Evolutionary conservation across 306 rosid genomes (phyloP).

Genomic region (Ormosia emarginata): DNA sequence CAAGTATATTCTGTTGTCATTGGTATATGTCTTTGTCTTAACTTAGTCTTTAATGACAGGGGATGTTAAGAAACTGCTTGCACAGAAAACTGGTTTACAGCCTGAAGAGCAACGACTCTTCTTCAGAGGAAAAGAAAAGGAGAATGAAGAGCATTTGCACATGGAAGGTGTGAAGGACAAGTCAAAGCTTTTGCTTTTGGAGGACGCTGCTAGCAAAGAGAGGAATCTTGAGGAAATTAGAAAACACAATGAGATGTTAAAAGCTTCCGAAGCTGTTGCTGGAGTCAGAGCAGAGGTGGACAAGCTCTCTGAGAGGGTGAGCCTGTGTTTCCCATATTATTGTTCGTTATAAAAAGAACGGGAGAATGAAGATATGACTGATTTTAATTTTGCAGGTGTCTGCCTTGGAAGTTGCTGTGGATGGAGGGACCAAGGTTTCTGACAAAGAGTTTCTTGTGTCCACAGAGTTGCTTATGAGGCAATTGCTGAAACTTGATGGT

Average conservation of each 20-base stretch:
- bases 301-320: constrained; percentile 71
- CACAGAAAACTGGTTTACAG: constrained; percentile 61
- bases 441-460: constrained; percentile 66
- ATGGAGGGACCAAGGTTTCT: constrained; percentile 64
- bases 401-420: constrained; percentile 67
- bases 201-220: constrained; percentile 48
- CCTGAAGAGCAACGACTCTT: constrained; percentile 66
- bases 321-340: background rate
- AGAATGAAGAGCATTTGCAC: constrained; percentile 61
- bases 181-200: constrained; percentile 70
- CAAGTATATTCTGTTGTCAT: background rate
- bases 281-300: constrained; percentile 72
- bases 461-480: constrained; percentile 84
- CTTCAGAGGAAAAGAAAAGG: constrained; percentile 71
- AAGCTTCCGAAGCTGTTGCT: constrained; percentile 61
- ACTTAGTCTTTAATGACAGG: constrained; percentile 41
- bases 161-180: constrained; percentile 74
- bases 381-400: constrained; percentile 48
- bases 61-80: constrained; percentile 61
- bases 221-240: constrained; percentile 50
- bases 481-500: constrained; percentile 76
- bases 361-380: background rate
- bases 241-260: constrained; percentile 41
- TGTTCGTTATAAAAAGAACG: background rate
- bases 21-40: constrained; percentile 15